A percentile compares a stretch with the other conserved stretches of the same genome.
phyloP scores from a whole-genome alignment of 225 moss, liverwort and hornwort species.

The Lunularia cruciata region DNA sequence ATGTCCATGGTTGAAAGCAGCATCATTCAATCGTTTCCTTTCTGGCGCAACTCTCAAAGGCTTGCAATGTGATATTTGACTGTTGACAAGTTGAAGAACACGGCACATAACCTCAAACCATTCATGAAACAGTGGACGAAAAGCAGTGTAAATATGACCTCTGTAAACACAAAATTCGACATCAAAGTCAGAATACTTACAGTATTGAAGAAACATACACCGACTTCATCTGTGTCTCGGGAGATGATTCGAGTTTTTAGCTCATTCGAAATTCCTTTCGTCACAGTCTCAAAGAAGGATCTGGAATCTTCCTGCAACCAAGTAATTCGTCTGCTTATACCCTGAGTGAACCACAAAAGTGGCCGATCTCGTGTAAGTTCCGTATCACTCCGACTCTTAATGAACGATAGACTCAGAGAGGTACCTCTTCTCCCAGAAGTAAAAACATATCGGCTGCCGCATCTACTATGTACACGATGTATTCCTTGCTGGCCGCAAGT shows the following conservation, averaged over 20 bases:
- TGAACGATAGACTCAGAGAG: not conserved
- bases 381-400: not conserved
- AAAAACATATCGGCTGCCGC: constrained; percentile 83
- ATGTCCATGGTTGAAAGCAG: too few species aligned
- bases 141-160: not conserved
- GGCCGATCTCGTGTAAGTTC: not conserved
- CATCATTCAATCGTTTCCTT: too few species aligned
- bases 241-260: constrained; percentile 83
- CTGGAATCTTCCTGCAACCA: constrained; percentile 44
- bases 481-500: constrained; percentile 74
- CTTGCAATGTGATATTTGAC: too few species aligned
- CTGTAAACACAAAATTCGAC: not conserved
- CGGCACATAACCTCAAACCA: too few species aligned
- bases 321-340: constrained; percentile 2
- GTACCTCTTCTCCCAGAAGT: constrained; percentile 66
- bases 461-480: constrained; percentile 79
- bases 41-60: too few species aligned
- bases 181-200: constrained; percentile 35
- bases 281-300: constrained; percentile 68
- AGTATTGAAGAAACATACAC: constrained; percentile 93
- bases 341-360: not conserved
- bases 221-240: constrained; percentile 93
- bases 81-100: too few species aligned
- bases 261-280: constrained; percentile 70
- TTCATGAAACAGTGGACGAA: not conserved